Evolutionary conservation across 306 rosid species (phyloP), one percentile per base, ranked within the genome.

Genomic region (Prunus campanulata): DNA sequence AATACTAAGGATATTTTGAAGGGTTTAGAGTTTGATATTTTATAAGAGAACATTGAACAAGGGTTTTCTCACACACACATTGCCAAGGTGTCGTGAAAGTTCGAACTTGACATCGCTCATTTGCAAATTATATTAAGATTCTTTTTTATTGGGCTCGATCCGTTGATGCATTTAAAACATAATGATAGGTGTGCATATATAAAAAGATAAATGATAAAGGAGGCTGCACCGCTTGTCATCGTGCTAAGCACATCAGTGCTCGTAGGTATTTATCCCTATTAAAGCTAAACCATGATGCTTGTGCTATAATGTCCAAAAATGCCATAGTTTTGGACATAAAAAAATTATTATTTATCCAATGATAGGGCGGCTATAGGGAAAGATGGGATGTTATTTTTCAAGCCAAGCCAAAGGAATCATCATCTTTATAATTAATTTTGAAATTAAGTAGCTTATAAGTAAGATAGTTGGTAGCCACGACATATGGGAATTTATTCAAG

Each of bases 71-170:
- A 35, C 8, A 35, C 7, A 35, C 0, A 35, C 42, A 35, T 5
- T 35, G 8, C 2, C 1, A 35, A 35, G 0, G 0, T 35, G 0
- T 6, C 8, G 6, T 35, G 42, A 35, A 35, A 0, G 2, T 35
- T 35, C 2, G 0, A 35, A 35, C 42, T 35, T 35, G 8, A 6
- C 0, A 35, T 35, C 8, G 0, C 42, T 35, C 2, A 1, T 35
- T 0, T 35, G 1, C 2, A 35, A 35, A 35, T 35, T 35, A 6
- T 32, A 32, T 1, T 4, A 32, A 35, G 0, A 6, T 6, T 35
- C 0, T 35, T 35, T 35, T 35, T 5, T 6, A 1, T 0, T 35
- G 1, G 0, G 6, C 0, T 32, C 5, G 1, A 35, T 6, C 8
- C 0, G 8, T 35, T 1, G 7, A 35, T 8, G 0, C 42, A 35